Base-by-base conservation (phyloP, 805 yeast species). In the Kazachstania kunashirensis region DNA sequence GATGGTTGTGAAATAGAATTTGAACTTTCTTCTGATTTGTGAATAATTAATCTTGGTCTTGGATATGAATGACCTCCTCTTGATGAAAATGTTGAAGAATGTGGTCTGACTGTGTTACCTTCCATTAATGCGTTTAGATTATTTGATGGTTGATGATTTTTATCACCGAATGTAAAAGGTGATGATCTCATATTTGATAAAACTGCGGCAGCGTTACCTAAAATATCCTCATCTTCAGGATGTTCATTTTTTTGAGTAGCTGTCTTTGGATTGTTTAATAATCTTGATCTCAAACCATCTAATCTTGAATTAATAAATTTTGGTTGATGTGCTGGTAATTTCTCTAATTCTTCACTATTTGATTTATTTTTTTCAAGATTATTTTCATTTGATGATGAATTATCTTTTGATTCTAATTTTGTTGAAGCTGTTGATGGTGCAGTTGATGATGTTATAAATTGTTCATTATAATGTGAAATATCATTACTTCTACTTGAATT, bases 121-220 rank as follows among this genome's bases (percentile, higher is more conserved):
- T n/a, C n/a, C n/a, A n/a, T n/a, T n/a, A n/a, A n/a, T n/a, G n/a
- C n/a, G n/a, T n/a, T n/a, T n/a, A n/a, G n/a, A n/a, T 28, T 29
- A 15, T 8, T 18, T 13, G 20, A 12, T 17, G 26, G 36, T 18
- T 40, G 34, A n/a, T 46, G 32, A 31, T 49, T 30, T 28, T 34
- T 38, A 31, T 48, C 45, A 23, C 43, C 29, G 36, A 53, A 40
- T 32, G 41, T 45, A 31, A 48, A 55, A 4, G 62, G 62, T 2
- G 62, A 55, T 10, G 62, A 57, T 37, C 61, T 47, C 57, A 57
- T 50, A 29, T 48, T 54, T 3, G 61, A 56, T 21, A 57, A 36
- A 2, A 55, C 60, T 2, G 55, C 58, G 4, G 60, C 62, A 1
- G 62, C 62, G 14, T 47, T 46, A 13, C 54, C 61, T 33, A 53